A percentile compares a stretch with the other conserved stretches of the same genome.
Evolutionary conservation across 371 early-diverging fungal genomes (phyloP).

Genomic region (Blakeslea trispora): DNA sequence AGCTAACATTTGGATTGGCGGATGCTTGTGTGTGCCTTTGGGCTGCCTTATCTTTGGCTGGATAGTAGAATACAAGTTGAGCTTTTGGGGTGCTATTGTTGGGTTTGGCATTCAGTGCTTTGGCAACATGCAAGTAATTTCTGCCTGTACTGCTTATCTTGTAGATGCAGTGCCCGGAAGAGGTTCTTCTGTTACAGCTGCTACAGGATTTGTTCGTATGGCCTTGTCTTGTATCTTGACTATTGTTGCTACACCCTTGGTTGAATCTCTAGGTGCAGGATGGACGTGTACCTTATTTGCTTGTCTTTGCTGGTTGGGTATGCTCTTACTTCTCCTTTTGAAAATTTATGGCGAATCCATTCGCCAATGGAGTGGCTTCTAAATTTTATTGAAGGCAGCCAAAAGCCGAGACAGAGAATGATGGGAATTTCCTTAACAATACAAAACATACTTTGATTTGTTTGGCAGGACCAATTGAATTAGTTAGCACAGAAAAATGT

Average conservation of each 20-base stretch:
- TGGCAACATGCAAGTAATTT: constrained; percentile 42
- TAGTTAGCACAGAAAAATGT: too few relatives aligned
- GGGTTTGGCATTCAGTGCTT: constrained; percentile 49
- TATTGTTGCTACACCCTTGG: constrained; percentile 25
- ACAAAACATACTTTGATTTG: too few relatives aligned
- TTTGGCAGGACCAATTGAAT: too few relatives aligned
- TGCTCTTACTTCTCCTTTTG: constrained; percentile 12
- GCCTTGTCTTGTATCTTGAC: constrained; percentile 40
- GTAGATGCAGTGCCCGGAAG: constrained; percentile 44
- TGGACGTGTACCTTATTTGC: constrained; percentile 19
- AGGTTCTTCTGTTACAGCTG: constrained; percentile 43
- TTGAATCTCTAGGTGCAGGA: constrained; percentile 17
- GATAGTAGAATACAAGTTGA: constrained; percentile 33
- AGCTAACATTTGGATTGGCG: constrained; percentile 37
- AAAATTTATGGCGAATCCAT: constrained; percentile 16
- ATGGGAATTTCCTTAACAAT: too few relatives aligned
- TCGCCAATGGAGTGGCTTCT: constrained; percentile 16
- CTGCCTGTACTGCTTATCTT: constrained; percentile 37
- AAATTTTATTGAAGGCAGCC: background rate
- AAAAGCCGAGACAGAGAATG: too few relatives aligned
- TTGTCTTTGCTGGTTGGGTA: constrained; percentile 15
- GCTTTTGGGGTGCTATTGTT: constrained; percentile 35
- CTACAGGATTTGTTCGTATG: constrained; percentile 41
- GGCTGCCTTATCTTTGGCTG: constrained; percentile 47
- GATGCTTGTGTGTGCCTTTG: constrained; percentile 34